Percentiles rank a stretch among this genome's conserved stretches.
Conservation (phyloP, 768 basidiomycete species). For the Russula emetica region DNA sequence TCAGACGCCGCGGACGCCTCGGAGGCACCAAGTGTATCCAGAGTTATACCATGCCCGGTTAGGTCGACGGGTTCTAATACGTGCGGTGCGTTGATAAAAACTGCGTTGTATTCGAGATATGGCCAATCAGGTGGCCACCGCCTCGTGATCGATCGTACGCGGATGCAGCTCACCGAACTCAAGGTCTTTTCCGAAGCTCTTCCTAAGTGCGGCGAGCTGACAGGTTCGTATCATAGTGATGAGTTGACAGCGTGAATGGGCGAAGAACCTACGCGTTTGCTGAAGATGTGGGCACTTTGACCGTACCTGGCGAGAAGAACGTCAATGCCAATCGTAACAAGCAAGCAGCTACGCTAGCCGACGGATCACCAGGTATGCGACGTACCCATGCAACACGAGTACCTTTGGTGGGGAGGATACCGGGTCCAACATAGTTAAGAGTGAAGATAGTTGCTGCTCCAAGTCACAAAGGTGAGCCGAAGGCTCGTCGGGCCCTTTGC, state of each 20-base stretch:
- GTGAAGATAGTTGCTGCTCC: constrained; percentile 1
- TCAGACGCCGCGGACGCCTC: constrained; percentile 35
- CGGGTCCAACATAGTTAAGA: constrained; percentile 8
- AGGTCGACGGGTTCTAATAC: constrained; percentile 65
- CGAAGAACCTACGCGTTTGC: constrained; percentile 52
- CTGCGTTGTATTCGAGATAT: constrained; percentile 36
- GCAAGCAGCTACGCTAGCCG: not conserved
- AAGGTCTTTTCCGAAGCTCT: constrained; percentile 55
- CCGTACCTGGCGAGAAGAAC: constrained; percentile 43
- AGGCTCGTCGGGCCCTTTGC: too few species aligned
- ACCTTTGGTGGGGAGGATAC: constrained; percentile 7
- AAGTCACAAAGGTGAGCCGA: too few species aligned
- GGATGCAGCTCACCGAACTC: constrained; percentile 50
- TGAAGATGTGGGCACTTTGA: constrained; percentile 64
- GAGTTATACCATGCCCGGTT: constrained; percentile 31
- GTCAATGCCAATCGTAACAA: not conserved
- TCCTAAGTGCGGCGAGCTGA: constrained; percentile 67
- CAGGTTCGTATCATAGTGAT: not conserved
- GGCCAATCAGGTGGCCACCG: not conserved
- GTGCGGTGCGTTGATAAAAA: constrained; percentile 70
- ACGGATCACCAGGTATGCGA: not conserved
- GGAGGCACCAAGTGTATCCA: constrained; percentile 40
- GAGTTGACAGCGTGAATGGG: not conserved
- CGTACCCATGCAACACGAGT: constrained; percentile 24
- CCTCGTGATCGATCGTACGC: not conserved